A percentile compares a stretch with the other conserved stretches of the same genome.
phyloP scores from a whole-genome alignment of 345 rosid genomes.

The Salix koriyanagi region DNA sequence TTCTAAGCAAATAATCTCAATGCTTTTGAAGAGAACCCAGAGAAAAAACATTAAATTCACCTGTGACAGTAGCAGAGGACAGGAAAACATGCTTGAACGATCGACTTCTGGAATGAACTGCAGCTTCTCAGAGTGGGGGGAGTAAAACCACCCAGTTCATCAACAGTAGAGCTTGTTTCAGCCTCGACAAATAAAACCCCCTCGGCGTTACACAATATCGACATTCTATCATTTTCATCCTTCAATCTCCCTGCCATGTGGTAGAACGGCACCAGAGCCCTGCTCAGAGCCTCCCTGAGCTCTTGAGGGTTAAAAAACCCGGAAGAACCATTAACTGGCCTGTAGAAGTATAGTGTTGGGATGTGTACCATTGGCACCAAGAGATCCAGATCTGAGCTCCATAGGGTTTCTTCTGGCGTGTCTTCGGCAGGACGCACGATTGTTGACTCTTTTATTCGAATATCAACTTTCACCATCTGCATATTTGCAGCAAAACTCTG shows the following conservation, averaged over 20 bases:
- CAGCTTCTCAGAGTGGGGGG: not conserved
- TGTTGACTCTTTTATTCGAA: conserved; percentile 9
- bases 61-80: conserved; percentile 24
- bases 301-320: conserved; percentile 11
- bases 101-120: conserved; percentile 25
- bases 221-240: conserved; percentile 27
- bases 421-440: conserved; percentile 21
- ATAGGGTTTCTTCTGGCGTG: conserved; percentile 16
- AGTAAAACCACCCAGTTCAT: conserved; percentile 26
- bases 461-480: not conserved
- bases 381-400: conserved; percentile 31
- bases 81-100: conserved; percentile 21
- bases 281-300: conserved; percentile 29
- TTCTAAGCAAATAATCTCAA: no score
- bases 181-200: conserved; percentile 33
- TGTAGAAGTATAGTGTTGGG: conserved; percentile 19
- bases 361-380: not conserved
- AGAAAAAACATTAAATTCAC: conserved; percentile 6
- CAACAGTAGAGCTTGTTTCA: conserved; percentile 14
- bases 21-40: no score
- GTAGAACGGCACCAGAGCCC: conserved; percentile 32
- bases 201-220: conserved; percentile 28
- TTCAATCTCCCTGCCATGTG: conserved; percentile 33
- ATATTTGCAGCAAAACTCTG: not conserved
- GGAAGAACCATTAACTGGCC: conserved; percentile 1